Base-by-base conservation (phyloP, 2,329 filamentous ascomycete species). In the Xylaria sp. region DNA sequence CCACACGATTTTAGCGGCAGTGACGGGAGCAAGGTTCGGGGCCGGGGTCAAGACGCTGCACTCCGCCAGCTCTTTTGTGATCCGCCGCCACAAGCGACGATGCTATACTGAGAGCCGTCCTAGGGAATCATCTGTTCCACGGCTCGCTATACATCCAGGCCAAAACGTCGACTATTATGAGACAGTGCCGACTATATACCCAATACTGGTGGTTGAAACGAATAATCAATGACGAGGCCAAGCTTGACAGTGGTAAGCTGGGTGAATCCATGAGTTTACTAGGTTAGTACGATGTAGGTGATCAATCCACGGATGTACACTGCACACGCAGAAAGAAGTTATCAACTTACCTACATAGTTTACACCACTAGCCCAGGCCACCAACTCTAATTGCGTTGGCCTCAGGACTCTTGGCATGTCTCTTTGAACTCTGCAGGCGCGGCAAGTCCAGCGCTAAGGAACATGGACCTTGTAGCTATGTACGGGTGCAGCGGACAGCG, bases 1-100 rank as follows among this genome's bases (percentile, higher is more conserved):
- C 58, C 57, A 63, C 66, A 46, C 60, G 50, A 41, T 25, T 32
- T 53, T 48, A 48, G 60, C 46, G 55, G 55, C 43, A 39, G 50
- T 25, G 58, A 69, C 68, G 65, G 62, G 62, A 60, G 43, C 53
- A 63, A 65, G 62, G 68, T 66, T 55, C 56, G 63, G 65, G 61
- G 25, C 63, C 28, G 53, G 63, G 63, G 56, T 52, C 46, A 23
- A 67, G 59, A 64, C 41, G 48, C 60, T 45, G 41, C 63, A 46
- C 34, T 60, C 30, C 36, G 36, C 36, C 36, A 62, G 36, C 52
- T 20, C 34, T 60, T 60, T 52, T 59, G 57, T 57, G 60, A 30
- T 53, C 56, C 60, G 60, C 66, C 66, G 62, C 66, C 52, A 39
- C 56, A 69, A 64, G 67, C 64, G 63, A 66, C 20, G 43, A 34